phyloP scores from a whole-genome alignment of 2,329 filamentous ascomycete species.

The Polytolypa hystricis region DNA sequence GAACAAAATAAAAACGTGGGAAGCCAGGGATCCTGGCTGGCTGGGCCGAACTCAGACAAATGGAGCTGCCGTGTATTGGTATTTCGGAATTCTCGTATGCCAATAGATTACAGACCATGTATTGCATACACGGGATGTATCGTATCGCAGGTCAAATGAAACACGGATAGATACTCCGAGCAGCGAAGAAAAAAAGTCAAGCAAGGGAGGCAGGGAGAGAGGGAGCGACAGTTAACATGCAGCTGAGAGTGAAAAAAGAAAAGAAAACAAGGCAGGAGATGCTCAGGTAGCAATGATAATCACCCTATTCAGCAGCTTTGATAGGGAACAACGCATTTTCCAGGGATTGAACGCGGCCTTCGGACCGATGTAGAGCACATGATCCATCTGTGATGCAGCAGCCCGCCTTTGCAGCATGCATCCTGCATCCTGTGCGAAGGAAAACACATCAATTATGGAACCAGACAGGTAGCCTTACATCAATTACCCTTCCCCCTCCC shows the following conservation, averaged over 20 bases:
- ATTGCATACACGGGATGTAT: neutral
- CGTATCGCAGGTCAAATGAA: too few relatives aligned
- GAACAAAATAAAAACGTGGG: too few relatives aligned
- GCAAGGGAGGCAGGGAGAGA: too few relatives aligned
- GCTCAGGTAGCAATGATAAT: neutral
- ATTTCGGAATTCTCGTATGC: constrained; percentile 2
- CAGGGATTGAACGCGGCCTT: neutral
- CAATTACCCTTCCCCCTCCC: too few relatives aligned
- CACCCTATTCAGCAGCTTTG: neutral
- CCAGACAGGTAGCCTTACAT: too few relatives aligned
- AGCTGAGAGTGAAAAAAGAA: too few relatives aligned
- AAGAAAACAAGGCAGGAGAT: too few relatives aligned
- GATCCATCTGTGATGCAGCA: constrained; percentile 10
- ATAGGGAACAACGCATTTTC: neutral
- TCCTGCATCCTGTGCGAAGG: neutral
- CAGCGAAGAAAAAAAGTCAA: neutral
- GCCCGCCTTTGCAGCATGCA: constrained; percentile 8
- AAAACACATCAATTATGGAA: too few relatives aligned
- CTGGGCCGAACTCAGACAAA: neutral
- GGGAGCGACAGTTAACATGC: too few relatives aligned
- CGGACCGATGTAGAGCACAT: constrained; percentile 7
- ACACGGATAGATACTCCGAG: neutral
- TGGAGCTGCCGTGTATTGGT: neutral
- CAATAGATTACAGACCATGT: constrained; percentile 1
- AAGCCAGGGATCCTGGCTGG: too few relatives aligned